phyloP scores from a whole-genome alignment of 345 rosid genomes.

The Arabis alpina region DNA sequence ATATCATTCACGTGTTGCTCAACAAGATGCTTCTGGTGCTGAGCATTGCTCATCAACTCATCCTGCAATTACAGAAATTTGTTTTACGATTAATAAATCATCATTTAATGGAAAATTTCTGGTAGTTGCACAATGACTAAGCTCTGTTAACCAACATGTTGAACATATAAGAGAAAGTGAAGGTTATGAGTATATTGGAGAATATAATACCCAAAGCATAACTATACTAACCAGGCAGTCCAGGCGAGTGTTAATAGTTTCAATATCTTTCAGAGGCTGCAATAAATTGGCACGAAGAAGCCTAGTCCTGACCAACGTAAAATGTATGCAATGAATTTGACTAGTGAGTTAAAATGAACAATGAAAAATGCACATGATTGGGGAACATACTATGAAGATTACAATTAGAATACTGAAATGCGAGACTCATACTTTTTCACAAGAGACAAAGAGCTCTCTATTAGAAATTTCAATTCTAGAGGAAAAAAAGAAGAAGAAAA shows the following conservation, averaged over 20 bases:
- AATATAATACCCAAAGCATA: conserved; percentile 31
- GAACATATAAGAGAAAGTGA: not conserved
- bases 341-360: no score
- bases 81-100: conserved; percentile 28
- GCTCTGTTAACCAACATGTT: conserved; percentile 16
- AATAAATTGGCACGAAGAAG: conserved; percentile 96
- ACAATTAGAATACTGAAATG: conserved; percentile 16
- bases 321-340: no score
- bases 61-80: conserved; percentile 60
- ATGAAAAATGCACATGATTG: no score
- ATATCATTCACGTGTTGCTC: no score
- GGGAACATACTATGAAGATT: conserved; percentile 17
- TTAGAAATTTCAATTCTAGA: conserved; percentile 6
- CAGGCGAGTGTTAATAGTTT: conserved; percentile 85
- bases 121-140: conserved; percentile 29
- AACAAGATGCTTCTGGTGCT: no score
- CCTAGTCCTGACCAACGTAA: conserved; percentile 74
- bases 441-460: conserved; percentile 8
- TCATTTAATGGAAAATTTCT: not conserved
- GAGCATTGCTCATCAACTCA: conserved; percentile 85
- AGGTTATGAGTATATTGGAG: conserved; percentile 18
- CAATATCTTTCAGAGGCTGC: conserved; percentile 96
- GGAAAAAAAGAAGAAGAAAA: not conserved
- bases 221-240: conserved; percentile 83
- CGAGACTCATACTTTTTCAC: conserved; percentile 20